Evolutionary conservation across 768 basidiomycete species (phyloP), one percentile per base, ranked within the genome.

Genomic region (Lactarius trivialis): DNA sequence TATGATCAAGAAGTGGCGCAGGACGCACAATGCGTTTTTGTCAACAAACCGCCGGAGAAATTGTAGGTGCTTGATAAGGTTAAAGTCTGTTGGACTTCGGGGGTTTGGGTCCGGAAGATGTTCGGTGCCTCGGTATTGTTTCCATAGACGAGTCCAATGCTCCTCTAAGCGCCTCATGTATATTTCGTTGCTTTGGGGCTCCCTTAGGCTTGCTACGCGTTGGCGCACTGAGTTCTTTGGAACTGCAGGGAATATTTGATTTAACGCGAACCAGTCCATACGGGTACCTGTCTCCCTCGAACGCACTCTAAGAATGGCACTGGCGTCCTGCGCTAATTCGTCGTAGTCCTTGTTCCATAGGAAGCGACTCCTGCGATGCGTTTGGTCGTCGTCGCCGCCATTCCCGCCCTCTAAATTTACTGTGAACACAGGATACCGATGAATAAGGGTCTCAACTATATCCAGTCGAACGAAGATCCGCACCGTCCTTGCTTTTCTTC

Each of bases 331-430:
- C 28, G 88, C 86, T 41, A 94, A 81, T 63, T 98, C 96, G 60
- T 98, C 93, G 60, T 86, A 92, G 55, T 95, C 91, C 43, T 81
- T 74, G 58, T 82, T 91, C 93, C 93, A 98, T 53, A 84, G 83
- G 70, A 93, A 92, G 58, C 86, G 79, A 53, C 85, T 81, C 19
- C 89, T 80, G 56, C 69, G 67, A 17, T 69, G 57, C 26, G 68
- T 69, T 21, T 56, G 69, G 52, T 70, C 70, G 17, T 69, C 68
- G 36, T 58, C 64, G 63, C 56, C 53, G 34, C 30, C 53, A 21
- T 51, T 63, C 37, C 14, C 58, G 6, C n/a, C 58, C 50, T 45
- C 49, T 12, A 7, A 4, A 50, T 41, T 39, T 5, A 3, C 53
- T 59, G 32, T 8, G 14, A 41, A 54, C 19, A 41, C 17, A 55